phyloP scores from a whole-genome alignment of 768 basidiomycete genomes.

The Amanita rubescens region DNA sequence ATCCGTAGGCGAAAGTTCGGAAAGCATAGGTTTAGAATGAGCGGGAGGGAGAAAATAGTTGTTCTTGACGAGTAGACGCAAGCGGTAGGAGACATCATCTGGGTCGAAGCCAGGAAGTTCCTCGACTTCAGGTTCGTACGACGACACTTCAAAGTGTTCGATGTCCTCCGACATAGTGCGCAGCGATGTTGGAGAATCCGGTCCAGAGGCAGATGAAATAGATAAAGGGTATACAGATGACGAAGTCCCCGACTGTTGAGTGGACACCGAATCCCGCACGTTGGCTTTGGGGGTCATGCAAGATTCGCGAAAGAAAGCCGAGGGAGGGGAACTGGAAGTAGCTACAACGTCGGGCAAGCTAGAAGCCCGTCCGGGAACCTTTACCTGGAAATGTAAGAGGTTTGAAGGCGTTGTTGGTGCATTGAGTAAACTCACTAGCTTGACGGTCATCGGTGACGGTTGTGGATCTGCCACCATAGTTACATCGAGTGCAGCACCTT shows the following conservation, averaged over 20 bases:
- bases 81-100: conserved; percentile 81
- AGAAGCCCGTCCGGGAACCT: conserved; percentile 25
- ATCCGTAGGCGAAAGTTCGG: conserved; percentile 45
- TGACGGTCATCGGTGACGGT: conserved; percentile 19
- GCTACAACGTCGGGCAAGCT: conserved; percentile 25
- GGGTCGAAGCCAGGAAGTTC: conserved; percentile 47
- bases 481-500: conserved; percentile 20
- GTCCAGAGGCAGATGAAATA: conserved; percentile 53
- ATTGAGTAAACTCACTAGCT: conserved; percentile 26
- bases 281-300: conserved; percentile 33
- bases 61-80: conserved; percentile 79
- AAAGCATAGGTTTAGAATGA: conserved; percentile 70
- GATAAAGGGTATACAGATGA: conserved; percentile 77
- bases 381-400: conserved; percentile 20
- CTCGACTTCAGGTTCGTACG: conserved; percentile 41
- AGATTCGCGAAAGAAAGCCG: conserved; percentile 44
- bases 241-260: conserved; percentile 58
- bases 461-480: conserved; percentile 24
- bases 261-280: conserved; percentile 51
- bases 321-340: conserved; percentile 30
- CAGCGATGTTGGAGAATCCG: conserved; percentile 61
- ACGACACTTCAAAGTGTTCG: conserved; percentile 37
- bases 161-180: conserved; percentile 42
- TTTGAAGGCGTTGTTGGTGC: neutral
- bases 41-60: conserved; percentile 87